A percentile compares a stretch with the other conserved stretches of the same genome.
Conservation (phyloP, 441 rosid genomes). For the Viola pubescens region DNA sequence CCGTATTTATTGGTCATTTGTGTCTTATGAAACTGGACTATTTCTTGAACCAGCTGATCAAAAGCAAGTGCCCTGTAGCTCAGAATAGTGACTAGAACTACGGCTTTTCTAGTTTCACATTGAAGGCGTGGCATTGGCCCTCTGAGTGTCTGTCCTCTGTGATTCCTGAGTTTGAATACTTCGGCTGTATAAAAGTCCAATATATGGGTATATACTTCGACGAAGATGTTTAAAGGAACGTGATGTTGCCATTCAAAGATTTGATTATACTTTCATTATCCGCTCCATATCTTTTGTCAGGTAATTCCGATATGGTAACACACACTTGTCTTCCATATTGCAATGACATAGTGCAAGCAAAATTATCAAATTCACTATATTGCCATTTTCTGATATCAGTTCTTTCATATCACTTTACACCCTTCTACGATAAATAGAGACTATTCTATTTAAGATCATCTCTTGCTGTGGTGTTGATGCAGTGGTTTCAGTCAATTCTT, state of each 20-base stretch:
- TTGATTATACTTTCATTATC: slow-evolving; percentile 29
- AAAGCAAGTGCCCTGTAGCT: slow-evolving; percentile 37
- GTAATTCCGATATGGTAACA: slow-evolving; percentile 26
- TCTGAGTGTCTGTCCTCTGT: slow-evolving; percentile 12
- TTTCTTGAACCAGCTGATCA: slow-evolving; percentile 48
- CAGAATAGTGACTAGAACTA: slow-evolving; percentile 39
- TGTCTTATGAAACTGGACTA: slow-evolving; percentile 13
- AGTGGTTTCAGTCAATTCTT: neutral
- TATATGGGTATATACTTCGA: slow-evolving; percentile 22
- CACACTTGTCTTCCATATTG: slow-evolving; percentile 6
- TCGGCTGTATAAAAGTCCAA: slow-evolving; percentile 21
- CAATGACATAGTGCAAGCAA: slow-evolving; percentile 7
- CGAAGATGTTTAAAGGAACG: slow-evolving; percentile 25
- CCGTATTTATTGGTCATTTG: neutral
- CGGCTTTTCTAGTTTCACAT: slow-evolving; percentile 12
- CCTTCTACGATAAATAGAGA: neutral
- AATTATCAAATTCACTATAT: neutral
- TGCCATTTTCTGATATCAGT: neutral
- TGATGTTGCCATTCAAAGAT: slow-evolving; percentile 31
- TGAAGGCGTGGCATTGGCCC: slow-evolving; percentile 16
- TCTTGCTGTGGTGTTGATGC: neutral
- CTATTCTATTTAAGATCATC: too few relatives aligned
- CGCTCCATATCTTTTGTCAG: slow-evolving; percentile 34
- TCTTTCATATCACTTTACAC: neutral
- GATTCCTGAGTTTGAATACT: slow-evolving; percentile 21